Conservation (phyloP, 352 stramenopile species). For the Phytophthora pisi region DNA sequence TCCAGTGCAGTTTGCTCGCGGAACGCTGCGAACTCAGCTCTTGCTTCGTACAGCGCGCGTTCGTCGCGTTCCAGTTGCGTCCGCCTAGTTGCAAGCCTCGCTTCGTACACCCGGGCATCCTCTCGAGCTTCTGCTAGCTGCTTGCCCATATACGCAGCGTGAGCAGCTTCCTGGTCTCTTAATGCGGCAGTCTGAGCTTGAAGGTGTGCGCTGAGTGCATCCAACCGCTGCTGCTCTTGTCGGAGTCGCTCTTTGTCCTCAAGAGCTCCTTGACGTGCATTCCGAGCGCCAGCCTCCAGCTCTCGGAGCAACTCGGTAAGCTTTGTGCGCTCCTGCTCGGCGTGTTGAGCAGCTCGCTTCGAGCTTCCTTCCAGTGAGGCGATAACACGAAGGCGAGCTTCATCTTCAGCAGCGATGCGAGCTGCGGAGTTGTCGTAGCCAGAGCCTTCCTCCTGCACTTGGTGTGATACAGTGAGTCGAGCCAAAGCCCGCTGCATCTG, state of each 20-base stretch:
- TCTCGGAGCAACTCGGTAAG: conserved; percentile 53
- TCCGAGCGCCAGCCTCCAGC: conserved; percentile 59
- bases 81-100: conserved; percentile 42
- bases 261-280: conserved; percentile 59
- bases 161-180: conserved; percentile 53
- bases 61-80: conserved; percentile 53
- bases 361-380: conserved; percentile 65
- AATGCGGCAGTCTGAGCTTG: conserved; percentile 64
- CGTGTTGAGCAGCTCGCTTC: conserved; percentile 52
- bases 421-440: conserved; percentile 39
- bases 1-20: conserved; percentile 52
- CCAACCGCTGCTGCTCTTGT: conserved; percentile 70
- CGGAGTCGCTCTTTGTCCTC: conserved; percentile 80
- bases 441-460: conserved; percentile 45
- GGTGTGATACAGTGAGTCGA: conserved; percentile 54
- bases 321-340: conserved; percentile 67
- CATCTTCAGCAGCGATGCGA: conserved; percentile 46
- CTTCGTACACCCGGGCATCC: conserved; percentile 53
- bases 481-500: conserved; percentile 64
- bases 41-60: conserved; percentile 51
- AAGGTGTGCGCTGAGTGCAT: conserved; percentile 64
- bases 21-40: conserved; percentile 55
- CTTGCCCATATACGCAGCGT: conserved; percentile 49
- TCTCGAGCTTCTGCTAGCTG: conserved; percentile 46
- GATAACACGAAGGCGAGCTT: conserved; percentile 66